phyloP scores from a whole-genome alignment of 2,329 filamentous ascomycete species.

The Pezicula carpinea region DNA sequence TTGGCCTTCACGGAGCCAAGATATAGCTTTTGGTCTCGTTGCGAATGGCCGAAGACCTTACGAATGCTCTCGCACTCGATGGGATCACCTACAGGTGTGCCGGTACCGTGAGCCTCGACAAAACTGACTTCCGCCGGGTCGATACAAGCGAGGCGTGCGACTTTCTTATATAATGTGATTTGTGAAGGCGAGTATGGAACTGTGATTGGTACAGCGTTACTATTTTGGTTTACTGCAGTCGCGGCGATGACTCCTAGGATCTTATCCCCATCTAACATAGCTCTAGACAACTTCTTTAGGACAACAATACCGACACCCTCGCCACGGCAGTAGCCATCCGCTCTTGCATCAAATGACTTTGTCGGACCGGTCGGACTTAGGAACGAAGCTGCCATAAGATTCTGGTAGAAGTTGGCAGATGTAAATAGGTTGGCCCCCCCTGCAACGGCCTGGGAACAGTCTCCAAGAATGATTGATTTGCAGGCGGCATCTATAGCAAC shows the following conservation, averaged over 20 bases:
- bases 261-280: not conserved
- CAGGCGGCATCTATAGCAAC: too few species aligned
- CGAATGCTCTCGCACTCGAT: constrained; percentile 14
- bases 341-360: too few species aligned
- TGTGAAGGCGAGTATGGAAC: constrained; percentile 22
- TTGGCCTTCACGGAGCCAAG: constrained; percentile 31
- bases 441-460: constrained; percentile 12
- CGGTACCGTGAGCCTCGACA: constrained; percentile 29
- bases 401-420: constrained; percentile 2
- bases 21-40: not conserved
- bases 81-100: constrained; percentile 30
- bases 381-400: not conserved
- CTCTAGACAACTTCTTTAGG: too few species aligned
- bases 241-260: not conserved
- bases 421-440: constrained; percentile 20
- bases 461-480: too few species aligned
- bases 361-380: not conserved
- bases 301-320: too few species aligned
- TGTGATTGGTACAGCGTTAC: not conserved
- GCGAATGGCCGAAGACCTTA: constrained; percentile 5
- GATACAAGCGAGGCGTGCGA: constrained; percentile 19
- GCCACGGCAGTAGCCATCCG: too few species aligned
- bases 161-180: constrained; percentile 26
- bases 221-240: not conserved
- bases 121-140: constrained; percentile 24